Percentiles rank a stretch among this genome's conserved stretches.
Evolutionary conservation across 2,329 filamentous ascomycete species (phyloP).

Genomic region (Sporothrix inflata): DNA sequence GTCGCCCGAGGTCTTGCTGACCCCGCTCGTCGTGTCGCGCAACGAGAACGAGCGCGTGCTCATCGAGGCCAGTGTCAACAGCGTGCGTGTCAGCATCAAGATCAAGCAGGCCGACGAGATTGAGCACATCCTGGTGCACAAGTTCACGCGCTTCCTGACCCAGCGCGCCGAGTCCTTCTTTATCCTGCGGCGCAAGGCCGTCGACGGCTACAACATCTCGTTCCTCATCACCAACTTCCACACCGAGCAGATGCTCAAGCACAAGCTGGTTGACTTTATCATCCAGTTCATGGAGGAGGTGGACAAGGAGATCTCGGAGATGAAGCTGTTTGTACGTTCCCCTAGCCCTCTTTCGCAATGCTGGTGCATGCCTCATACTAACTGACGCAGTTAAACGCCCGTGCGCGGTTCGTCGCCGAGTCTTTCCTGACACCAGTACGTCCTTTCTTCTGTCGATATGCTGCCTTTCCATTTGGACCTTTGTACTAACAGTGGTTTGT

Average conservation of each 20-base stretch:
- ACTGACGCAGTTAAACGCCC: slow-evolving; percentile 80
- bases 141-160: slow-evolving; percentile 95
- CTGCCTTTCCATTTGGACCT: background rate
- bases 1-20: slow-evolving; percentile 91
- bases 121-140: slow-evolving; percentile 96
- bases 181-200: slow-evolving; percentile 90
- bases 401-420: slow-evolving; percentile 96
- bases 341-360: no score
- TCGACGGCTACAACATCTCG: slow-evolving; percentile 98
- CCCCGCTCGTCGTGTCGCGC: slow-evolving; percentile 84
- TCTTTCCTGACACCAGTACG: slow-evolving; percentile 84
- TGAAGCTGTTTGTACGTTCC: slow-evolving; percentile 89
- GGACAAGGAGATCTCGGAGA: slow-evolving; percentile 99
- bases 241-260: slow-evolving; percentile 97
- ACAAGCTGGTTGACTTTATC: slow-evolving; percentile 98
- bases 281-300: slow-evolving; percentile 99
- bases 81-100: slow-evolving; percentile 94
- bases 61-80: slow-evolving; percentile 97
- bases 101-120: slow-evolving; percentile 99
- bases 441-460: background rate
- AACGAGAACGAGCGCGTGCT: slow-evolving; percentile 97
- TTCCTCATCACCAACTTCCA: slow-evolving; percentile 99
- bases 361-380: slow-evolving; percentile 16
- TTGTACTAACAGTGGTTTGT: background rate
- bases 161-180: slow-evolving; percentile 97